phyloP scores from a whole-genome alignment of 768 basidiomycete genomes.

The Phylloporus rhodoxanthus region DNA sequence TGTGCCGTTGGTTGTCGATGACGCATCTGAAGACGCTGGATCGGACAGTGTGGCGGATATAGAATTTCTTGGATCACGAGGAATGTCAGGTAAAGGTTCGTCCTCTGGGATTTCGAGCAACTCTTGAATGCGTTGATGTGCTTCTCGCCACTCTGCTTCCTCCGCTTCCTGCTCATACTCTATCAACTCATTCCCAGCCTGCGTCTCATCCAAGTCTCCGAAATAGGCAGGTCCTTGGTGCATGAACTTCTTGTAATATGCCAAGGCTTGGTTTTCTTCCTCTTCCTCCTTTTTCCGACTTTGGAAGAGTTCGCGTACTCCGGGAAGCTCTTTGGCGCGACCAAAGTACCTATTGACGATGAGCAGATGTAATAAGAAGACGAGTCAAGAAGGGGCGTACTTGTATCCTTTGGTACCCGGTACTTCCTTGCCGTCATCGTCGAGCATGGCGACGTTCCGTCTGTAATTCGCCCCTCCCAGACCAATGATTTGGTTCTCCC shows the following conservation, averaged over 20 bases:
- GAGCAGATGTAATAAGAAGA: not conserved
- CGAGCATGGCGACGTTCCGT: conserved; percentile 87
- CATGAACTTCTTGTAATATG: conserved; percentile 82
- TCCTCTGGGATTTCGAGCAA: conserved; percentile 47
- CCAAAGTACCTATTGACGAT: conserved; percentile 75
- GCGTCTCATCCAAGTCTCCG: conserved; percentile 80
- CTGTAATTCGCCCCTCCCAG: conserved; percentile 95
- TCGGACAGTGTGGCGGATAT: conserved; percentile 8
- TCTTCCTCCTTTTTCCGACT: conserved; percentile 81
- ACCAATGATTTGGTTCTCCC: conserved; percentile 97
- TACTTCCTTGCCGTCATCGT: conserved; percentile 93
- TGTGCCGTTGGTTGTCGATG: conserved; percentile 24
- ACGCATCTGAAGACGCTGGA: conserved; percentile 18
- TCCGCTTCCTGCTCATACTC: conserved; percentile 68
- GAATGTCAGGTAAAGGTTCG: conserved; percentile 47
- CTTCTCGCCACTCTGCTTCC: conserved; percentile 68
- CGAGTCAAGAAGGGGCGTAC: conserved; percentile 38
- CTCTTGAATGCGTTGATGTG: conserved; percentile 49
- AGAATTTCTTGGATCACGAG: conserved; percentile 24
- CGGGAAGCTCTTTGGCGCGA: conserved; percentile 91
- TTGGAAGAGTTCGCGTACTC: conserved; percentile 91
- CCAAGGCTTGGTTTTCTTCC: conserved; percentile 74
- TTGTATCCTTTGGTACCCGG: conserved; percentile 98
- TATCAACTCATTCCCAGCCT: conserved; percentile 51
- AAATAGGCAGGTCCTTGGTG: conserved; percentile 86